phyloP scores from a whole-genome alignment of 164 flowering plant species.

The Nymphaea thermarum region DNA sequence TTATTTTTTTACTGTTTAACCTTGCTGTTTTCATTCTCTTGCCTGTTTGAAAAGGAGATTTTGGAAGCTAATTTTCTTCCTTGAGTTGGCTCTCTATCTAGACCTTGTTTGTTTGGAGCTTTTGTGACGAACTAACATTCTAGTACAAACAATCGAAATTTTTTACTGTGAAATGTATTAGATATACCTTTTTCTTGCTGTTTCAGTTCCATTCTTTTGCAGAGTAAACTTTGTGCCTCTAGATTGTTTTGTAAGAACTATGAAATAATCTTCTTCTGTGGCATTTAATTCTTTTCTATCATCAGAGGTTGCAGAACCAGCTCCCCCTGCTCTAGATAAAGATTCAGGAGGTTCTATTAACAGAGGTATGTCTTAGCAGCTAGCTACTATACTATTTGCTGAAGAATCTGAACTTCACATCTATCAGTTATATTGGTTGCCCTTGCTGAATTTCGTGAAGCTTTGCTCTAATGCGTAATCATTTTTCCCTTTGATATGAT shows the following conservation, averaged over 20 bases:
- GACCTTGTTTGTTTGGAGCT: too few species aligned
- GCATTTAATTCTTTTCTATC: neutral
- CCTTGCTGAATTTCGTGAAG: neutral
- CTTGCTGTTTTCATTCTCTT: neutral
- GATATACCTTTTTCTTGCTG: neutral
- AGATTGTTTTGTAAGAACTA: neutral
- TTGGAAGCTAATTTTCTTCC: too few species aligned
- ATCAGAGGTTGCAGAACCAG: conserved; percentile 33
- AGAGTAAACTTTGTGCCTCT: neutral
- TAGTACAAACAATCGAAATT: too few species aligned
- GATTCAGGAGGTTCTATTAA: conserved; percentile 43
- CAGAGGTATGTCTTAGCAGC: conserved; percentile 36
- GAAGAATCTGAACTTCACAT: neutral
- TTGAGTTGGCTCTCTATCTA: too few species aligned
- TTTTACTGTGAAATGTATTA: neutral
- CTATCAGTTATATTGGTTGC: neutral
- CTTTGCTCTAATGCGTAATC: neutral
- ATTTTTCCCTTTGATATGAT: neutral
- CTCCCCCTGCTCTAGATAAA: conserved; percentile 26
- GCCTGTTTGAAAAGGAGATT: neutral
- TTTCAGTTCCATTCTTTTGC: neutral
- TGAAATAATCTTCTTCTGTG: neutral
- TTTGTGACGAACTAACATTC: too few species aligned
- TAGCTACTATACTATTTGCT: neutral
- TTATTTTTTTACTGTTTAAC: too few species aligned